phyloP scores from a whole-genome alignment of 345 rosid genomes.

The Microcos paniculata region DNA sequence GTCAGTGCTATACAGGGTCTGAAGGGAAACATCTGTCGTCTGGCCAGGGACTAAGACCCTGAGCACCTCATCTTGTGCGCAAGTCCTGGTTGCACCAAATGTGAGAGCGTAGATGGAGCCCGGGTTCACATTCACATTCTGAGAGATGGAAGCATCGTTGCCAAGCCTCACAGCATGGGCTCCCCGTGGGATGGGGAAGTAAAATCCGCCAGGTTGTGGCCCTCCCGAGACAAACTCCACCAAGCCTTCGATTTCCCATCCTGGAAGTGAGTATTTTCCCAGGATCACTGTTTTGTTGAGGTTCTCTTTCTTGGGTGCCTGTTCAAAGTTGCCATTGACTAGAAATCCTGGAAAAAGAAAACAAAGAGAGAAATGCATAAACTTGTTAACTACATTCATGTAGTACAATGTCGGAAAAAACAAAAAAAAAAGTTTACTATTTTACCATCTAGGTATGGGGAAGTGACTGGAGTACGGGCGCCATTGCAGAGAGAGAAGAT shows the following conservation, averaged over 20 bases:
- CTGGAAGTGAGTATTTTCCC: slow-evolving; percentile 81
- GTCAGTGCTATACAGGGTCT: slow-evolving; percentile 67
- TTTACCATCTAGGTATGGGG: neutral
- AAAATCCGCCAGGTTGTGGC: slow-evolving; percentile 86
- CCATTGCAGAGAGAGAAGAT: neutral
- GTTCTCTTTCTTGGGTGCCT: slow-evolving; percentile 50
- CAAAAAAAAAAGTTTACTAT: neutral
- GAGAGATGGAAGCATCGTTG: slow-evolving; percentile 76
- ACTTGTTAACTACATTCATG: neutral
- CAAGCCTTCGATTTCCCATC: slow-evolving; percentile 67
- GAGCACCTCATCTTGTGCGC: slow-evolving; percentile 79
- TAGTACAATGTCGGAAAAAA: neutral
- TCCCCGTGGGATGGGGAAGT: slow-evolving; percentile 64
- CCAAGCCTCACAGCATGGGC: slow-evolving; percentile 79
- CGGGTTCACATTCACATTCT: slow-evolving; percentile 40
- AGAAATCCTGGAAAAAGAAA: slow-evolving; percentile 42
- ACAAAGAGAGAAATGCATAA: neutral
- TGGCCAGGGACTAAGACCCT: slow-evolving; percentile 54
- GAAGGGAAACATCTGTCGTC: slow-evolving; percentile 54
- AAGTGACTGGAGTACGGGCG: neutral
- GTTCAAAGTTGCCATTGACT: slow-evolving; percentile 72
- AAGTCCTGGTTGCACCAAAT: slow-evolving; percentile 72
- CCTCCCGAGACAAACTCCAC: slow-evolving; percentile 80
- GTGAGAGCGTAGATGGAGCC: slow-evolving; percentile 62
- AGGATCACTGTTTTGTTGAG: slow-evolving; percentile 66